Base-by-base conservation (phyloP, 2,329 filamentous ascomycete species). In the Paracorniculantispora psalliotae region DNA sequence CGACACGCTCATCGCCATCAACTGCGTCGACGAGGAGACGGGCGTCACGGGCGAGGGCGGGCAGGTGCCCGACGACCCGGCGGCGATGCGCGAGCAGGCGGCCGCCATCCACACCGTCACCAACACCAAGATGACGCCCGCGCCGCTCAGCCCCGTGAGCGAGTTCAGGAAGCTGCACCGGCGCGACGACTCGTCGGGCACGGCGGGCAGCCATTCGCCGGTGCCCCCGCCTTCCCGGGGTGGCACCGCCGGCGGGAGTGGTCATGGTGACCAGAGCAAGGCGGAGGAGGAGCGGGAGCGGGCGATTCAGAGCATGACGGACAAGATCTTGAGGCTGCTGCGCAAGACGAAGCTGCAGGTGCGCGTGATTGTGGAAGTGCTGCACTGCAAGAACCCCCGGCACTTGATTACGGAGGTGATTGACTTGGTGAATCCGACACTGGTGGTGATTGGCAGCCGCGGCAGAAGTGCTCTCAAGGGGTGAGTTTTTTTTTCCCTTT, bases 321-420 rank as follows among this genome's bases (percentile, higher is more conserved):
- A 93, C 59, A 85, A 89, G 35, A 91, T 96, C 57, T 83, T 94
- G n/a, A 89, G 88, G 64, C 77, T 97, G 48, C 76, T 99, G 61
- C 84, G 93, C 61, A 96, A 96, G 80, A 99, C 94, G 1, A 85
- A 90, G 63, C 79, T 99, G 60, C 93, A 99, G 72, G 92, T 97
- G 51, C 86, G 92, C 60, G 90, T 97, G 50, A 91, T 96, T 53
- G 88, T 99, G 35, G 94, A 99, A 74, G 93, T 97, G 28, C 88
- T 99, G 65, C 94, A 97, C 75, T 97, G 94, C 86, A 97, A 97
- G 80, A 97, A 90, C 68, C 92, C 94, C 4, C 93, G 94, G 72
- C 92, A 97, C 72, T 82, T 97, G 77, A 92, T 99, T 63, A 96
- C 92, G 0, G 94, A 97, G 77, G 92, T 97, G 76, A 97, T 99